Evolutionary conservation across 2,329 filamentous ascomycete genomes (phyloP).

Genomic region (Colletotrichum melonis): DNA sequence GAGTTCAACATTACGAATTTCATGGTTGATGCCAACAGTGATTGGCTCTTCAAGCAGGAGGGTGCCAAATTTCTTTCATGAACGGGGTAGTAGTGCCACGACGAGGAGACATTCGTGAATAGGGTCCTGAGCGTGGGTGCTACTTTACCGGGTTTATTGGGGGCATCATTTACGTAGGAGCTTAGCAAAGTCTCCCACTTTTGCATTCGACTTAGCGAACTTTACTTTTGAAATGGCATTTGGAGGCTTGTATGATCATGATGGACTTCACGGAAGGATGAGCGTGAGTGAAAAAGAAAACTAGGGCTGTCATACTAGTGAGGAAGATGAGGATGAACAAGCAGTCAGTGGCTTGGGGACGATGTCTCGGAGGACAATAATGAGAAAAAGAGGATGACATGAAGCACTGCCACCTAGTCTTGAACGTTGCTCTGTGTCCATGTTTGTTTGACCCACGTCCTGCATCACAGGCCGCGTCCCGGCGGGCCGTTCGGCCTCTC

Average conservation of each 20-base stretch:
- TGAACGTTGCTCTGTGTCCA: no score
- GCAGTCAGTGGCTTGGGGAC: background rate
- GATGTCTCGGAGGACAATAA: background rate
- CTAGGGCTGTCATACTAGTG: background rate
- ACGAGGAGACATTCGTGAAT: background rate
- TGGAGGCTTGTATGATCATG: background rate
- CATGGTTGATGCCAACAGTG: constrained; percentile 78
- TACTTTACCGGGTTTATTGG: background rate
- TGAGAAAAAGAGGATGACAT: background rate
- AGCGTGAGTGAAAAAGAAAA: background rate
- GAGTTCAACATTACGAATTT: constrained; percentile 85
- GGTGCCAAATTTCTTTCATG: constrained; percentile 40
- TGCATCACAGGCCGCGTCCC: background rate
- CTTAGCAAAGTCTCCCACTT: background rate
- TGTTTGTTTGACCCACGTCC: no score
- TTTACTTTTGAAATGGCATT: background rate
- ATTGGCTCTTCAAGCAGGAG: constrained; percentile 77
- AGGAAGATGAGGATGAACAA: background rate
- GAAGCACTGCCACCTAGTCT: background rate
- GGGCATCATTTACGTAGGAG: background rate
- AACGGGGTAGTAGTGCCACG: background rate
- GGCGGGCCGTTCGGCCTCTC: background rate
- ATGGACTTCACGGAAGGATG: background rate
- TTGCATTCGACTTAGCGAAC: background rate
- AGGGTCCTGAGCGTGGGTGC: constrained; percentile 7